Evolutionary conservation across 1,284 basidiomycete genomes (phyloP), one percentile per base, ranked within the genome.

Genomic region (Rhodotorula sp.): DNA sequence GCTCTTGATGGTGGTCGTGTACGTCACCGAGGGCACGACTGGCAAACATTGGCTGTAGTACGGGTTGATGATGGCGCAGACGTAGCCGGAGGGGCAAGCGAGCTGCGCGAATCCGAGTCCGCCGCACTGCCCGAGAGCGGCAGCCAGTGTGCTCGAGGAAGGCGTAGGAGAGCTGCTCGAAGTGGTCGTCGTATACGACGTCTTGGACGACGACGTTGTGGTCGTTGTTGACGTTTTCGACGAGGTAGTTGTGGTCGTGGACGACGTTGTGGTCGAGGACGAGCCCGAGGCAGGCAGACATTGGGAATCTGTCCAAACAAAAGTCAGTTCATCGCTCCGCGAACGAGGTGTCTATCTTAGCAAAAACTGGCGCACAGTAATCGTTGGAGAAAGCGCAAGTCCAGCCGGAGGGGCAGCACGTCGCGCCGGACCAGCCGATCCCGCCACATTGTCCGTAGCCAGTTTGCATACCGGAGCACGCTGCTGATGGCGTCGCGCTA

Each of bases 41-140:
- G 60, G 60, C 5, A 67, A 15, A 56, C 66, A 67, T 42, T 67
- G 66, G 17, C 22, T 49, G 55, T 67, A 67, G 24, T 49, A 67
- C 17, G 30, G n/a, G 42, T 61, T 62, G 44, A 54, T 29, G 66
- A 53, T 24, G 5, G 57, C 30, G 57, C 64, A 65, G 26, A 24
- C 7, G 42, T n/a, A 67, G 8, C 60, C 60, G 5, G 45, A 30
- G 14, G 53, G 55, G 48, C 62, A 68, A 15, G 59, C 44, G 5
- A n/a, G 30, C 6, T 54, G 37, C 29, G 46, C 4, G 45, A 45
- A 53, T 7, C 53, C 63, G 18, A n/a, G 46, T 22, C 63, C 64
- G 24, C 68, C 68, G 42, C 64, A 66, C 29, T 61, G 62, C 10
- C 29, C 46, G 48, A 51, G 45, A 18, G 55, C 29, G 7, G 51